A percentile compares a stretch with the other conserved stretches of the same genome.
Evolutionary conservation across 1,284 basidiomycete species (phyloP).

Genomic region (Cutaneotrichosporon sp.): DNA sequence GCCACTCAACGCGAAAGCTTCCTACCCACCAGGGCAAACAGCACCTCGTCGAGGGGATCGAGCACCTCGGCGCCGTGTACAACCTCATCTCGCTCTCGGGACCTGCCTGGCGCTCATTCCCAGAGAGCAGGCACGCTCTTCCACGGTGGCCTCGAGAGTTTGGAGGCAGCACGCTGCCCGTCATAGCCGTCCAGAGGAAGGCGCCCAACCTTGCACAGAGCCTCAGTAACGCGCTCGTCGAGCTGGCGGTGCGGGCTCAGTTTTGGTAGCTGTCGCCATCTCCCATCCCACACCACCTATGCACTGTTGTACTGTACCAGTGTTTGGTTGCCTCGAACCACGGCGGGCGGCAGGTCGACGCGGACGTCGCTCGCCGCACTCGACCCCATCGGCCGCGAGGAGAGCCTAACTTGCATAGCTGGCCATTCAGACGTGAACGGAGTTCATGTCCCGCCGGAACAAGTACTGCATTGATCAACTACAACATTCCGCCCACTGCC

Average conservation of each 20-base stretch:
- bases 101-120: not conserved
- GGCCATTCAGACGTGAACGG: too few relatives aligned
- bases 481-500: too few relatives aligned
- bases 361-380: too few relatives aligned
- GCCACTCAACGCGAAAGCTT: too few relatives aligned
- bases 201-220: not conserved
- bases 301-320: too few relatives aligned
- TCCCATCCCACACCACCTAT: too few relatives aligned
- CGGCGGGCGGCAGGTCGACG: too few relatives aligned
- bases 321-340: too few relatives aligned
- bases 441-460: too few relatives aligned
- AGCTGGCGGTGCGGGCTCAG: not conserved
- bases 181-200: not conserved
- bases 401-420: too few relatives aligned
- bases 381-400: too few relatives aligned
- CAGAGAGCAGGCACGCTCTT: not conserved
- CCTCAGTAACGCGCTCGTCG: not conserved
- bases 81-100: not conserved
- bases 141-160: not conserved
- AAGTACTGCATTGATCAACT: too few relatives aligned
- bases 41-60: not conserved
- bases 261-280: not conserved
- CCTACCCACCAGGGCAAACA: not conserved
- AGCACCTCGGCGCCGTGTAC: conserved; percentile 4
- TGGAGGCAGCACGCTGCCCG: not conserved